These are phyloP conservation scores for Hypoxylon sp. DNA, from an alignment of 2,329 filamentous ascomycete species.

Conservation along the genomic window DNA sequence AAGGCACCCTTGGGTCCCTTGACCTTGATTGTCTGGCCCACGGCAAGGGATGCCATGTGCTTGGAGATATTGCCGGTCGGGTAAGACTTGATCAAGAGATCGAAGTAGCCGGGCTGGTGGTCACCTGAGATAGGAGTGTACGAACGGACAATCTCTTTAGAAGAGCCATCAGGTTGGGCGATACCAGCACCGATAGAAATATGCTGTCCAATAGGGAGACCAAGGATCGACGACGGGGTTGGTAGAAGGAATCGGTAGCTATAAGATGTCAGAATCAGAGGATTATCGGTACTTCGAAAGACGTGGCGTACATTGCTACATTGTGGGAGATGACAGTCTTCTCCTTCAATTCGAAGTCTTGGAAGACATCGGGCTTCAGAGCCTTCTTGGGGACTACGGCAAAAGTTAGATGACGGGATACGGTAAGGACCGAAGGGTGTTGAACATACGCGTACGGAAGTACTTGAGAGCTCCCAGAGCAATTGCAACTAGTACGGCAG, in stretches of 20 bases:
- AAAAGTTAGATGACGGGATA: constrained; percentile 31
- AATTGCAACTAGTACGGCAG: constrained; percentile 72
- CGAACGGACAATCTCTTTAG: constrained; percentile 86
- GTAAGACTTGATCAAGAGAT: constrained; percentile 98
- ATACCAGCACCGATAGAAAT: constrained; percentile 91
- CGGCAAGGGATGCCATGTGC: constrained; percentile 81
- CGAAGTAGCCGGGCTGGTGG: constrained; percentile 89
- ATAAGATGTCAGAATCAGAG: constrained; percentile 7
- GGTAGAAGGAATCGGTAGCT: constrained; percentile 95
- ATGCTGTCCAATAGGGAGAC: constrained; percentile 97
- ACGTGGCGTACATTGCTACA: constrained; percentile 80
- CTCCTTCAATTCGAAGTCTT: constrained; percentile 90
- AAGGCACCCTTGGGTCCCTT: constrained; percentile 96
- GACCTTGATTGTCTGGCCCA: constrained; percentile 89
- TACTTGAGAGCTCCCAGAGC: constrained; percentile 76
- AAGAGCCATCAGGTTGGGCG: constrained; percentile 70
- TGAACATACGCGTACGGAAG: constrained; percentile 70
- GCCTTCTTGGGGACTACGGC: constrained; percentile 76
- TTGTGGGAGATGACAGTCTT: constrained; percentile 98
- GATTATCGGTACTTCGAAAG: background rate
- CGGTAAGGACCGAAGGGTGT: constrained; percentile 2
- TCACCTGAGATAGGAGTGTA: constrained; percentile 94
- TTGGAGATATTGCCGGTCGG: constrained; percentile 97
- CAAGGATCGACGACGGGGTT: constrained; percentile 79
- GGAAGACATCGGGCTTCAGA: constrained; percentile 86